Evolutionary conservation across 202 grass and related monocot species (phyloP), one percentile per base, ranked within the genome.

Genomic region (Schoenoplectus triqueter): DNA sequence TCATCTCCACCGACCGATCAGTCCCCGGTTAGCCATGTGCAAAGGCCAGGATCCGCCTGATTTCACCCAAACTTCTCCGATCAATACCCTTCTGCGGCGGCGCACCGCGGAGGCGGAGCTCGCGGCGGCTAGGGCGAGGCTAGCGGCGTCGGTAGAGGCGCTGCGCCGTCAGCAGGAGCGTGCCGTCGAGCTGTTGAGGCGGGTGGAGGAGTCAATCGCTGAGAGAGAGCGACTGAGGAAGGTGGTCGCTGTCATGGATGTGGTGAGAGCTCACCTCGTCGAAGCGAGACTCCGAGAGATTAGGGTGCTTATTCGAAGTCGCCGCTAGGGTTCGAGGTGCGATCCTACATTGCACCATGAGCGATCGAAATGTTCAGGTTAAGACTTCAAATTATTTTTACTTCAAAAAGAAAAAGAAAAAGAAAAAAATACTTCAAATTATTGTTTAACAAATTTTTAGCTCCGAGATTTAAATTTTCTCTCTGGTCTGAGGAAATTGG

Each of bases 191-290:
- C 84, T 86, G 11, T 65, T 50, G 10, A 59, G 74, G 1, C 73
- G 61, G 3, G 60, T 86, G 7, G 84, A 65, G 21, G 84, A 86
- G 73, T 86, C 84, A 15, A 52, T 71, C 2, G 59, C 73, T 10
- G 73, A 86, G 73, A 77, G 84, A 54, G 84, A 86, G 20, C 71
- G 84, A 6, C 73, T 86, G 41, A 86, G 71, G 56, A 77, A 85
- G 70, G 20, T 85, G 11, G 22, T 60, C 4, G 84, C 84, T 54
- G 71, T 69, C 61, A 86, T 86, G 73, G 63, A 56, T 56, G 21
- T 69, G 73, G 60, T 86, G 40, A 80, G 73, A 65, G 76, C 48
- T 47, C 73, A 67, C 47, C 73, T 86, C 8, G 18, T 61, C 0
- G 72, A 80, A 57, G 7, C 22, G n/a, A 49, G 66, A 21, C 41